phyloP scores from a whole-genome alignment of 192 early-diverging fungal genomes.

The Mortierella hygrophila region DNA sequence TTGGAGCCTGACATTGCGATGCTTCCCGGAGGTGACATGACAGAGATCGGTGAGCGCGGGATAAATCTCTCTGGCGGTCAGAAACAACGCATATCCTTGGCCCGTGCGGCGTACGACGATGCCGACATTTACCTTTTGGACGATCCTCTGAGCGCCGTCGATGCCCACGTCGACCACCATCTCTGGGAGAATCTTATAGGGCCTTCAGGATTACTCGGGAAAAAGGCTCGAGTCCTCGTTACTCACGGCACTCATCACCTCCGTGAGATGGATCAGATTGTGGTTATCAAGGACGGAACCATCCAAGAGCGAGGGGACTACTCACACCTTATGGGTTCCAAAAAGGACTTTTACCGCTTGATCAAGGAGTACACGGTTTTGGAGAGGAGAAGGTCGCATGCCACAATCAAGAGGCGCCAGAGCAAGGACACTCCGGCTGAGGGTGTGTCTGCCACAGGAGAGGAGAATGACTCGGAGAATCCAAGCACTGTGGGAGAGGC shows the following conservation, averaged over 20 bases:
- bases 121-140: conserved; percentile 83
- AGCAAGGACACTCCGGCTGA: background rate
- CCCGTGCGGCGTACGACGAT: conserved; percentile 82
- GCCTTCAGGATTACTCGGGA: conserved; percentile 19
- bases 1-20: conserved; percentile 77
- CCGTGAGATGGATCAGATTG: conserved; percentile 59
- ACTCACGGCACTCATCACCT: conserved; percentile 65
- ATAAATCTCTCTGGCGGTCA: conserved; percentile 78
- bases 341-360: conserved; percentile 56
- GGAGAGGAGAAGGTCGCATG: conserved; percentile 15
- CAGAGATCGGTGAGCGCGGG: conserved; percentile 76
- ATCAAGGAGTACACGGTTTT: conserved; percentile 43
- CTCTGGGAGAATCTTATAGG: conserved; percentile 61
- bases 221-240: conserved; percentile 77
- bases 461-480: background rate
- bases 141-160: conserved; percentile 78
- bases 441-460: background rate
- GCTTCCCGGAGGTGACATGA: conserved; percentile 76
- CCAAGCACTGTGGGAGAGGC: background rate
- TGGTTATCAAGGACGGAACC: conserved; percentile 58
- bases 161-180: conserved; percentile 59
- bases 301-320: conserved; percentile 69
- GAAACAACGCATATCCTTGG: conserved; percentile 83
- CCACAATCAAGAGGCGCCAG: background rate
- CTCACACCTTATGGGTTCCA: conserved; percentile 60